Evolutionary conservation across 202 grass and related monocot genomes (phyloP).

Genomic region (Setaria italica): DNA sequence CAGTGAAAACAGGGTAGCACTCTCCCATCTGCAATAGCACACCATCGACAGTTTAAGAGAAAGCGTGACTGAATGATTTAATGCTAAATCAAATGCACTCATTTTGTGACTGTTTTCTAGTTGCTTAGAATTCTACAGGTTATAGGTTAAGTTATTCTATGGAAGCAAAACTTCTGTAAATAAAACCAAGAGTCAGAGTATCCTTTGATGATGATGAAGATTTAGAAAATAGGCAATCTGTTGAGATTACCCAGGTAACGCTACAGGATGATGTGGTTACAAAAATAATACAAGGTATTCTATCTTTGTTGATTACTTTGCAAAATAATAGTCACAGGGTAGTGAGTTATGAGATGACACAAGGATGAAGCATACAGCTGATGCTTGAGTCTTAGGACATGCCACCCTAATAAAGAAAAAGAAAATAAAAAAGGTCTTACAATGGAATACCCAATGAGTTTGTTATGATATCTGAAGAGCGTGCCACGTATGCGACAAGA

Average conservation of each 20-base stretch:
- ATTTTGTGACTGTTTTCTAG: background rate
- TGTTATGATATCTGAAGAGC: conserved; percentile 95
- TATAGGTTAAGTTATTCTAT: background rate
- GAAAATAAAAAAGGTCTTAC: conserved; percentile 56
- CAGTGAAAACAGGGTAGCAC: conserved; percentile 83
- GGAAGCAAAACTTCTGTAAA: conserved; percentile 6
- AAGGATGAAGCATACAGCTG: conserved; percentile 18
- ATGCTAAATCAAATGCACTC: background rate
- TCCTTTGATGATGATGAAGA: background rate
- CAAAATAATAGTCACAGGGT: background rate
- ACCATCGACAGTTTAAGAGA: conserved; percentile 35
- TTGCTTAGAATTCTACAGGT: background rate
- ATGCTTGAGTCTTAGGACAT: conserved; percentile 4
- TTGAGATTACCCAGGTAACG: too few relatives aligned
- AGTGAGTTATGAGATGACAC: conserved; percentile 1
- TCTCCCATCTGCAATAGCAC: conserved; percentile 76
- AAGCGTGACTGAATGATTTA: conserved; percentile 2
- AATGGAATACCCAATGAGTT: conserved; percentile 73
- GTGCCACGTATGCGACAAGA: conserved; percentile 92
- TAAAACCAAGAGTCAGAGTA: background rate
- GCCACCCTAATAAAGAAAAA: background rate
- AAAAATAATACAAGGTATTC: background rate
- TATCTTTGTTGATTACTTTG: background rate
- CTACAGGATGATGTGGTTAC: too few relatives aligned
- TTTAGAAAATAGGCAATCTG: too few relatives aligned